phyloP scores from a whole-genome alignment of 352 stramenopile genomes.

The Halophytophthora batemanensis region DNA sequence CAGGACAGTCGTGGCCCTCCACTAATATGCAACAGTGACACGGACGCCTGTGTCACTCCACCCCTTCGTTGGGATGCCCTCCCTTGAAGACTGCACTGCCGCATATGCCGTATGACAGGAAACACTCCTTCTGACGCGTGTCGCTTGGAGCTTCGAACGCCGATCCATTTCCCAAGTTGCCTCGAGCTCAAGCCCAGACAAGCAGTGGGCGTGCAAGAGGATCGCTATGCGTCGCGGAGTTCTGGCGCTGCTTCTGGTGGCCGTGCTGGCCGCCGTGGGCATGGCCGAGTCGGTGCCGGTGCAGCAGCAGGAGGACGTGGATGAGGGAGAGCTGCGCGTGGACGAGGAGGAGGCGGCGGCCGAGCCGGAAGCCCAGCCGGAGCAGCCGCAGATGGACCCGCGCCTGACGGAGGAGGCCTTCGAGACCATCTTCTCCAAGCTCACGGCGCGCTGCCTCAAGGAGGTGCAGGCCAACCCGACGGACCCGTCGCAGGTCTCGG shows the following conservation, averaged over 20 bases:
- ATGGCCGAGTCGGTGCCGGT: slow-evolving; percentile 16
- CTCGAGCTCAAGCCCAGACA: slow-evolving; percentile 1
- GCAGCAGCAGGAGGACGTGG: slow-evolving; percentile 29
- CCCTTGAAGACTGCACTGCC: too few relatives aligned
- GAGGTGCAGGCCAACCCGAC: slow-evolving; percentile 68
- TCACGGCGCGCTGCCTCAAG: slow-evolving; percentile 69
- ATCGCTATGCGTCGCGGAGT: slow-evolving; percentile 41
- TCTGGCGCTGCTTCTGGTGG: slow-evolving; percentile 44
- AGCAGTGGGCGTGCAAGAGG: not conserved
- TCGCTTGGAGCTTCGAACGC: too few relatives aligned
- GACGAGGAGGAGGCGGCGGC: slow-evolving; percentile 52
- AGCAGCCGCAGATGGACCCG: slow-evolving; percentile 29
- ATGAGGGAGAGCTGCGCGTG: slow-evolving; percentile 36
- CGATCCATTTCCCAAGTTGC: slow-evolving; percentile 27
- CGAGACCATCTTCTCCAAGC: slow-evolving; percentile 66
- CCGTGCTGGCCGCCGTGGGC: slow-evolving; percentile 28
- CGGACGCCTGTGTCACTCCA: too few relatives aligned
- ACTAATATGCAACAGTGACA: too few relatives aligned
- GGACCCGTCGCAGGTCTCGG: slow-evolving; percentile 59
- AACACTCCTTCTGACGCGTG: too few relatives aligned
- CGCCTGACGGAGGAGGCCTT: slow-evolving; percentile 58
- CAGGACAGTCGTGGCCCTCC: too few relatives aligned
- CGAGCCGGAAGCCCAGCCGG: slow-evolving; percentile 24
- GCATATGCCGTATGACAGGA: too few relatives aligned
- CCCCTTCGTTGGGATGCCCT: too few relatives aligned